phyloP scores from a whole-genome alignment of 495 filamentous ascomycete genomes.

The Symbiotaphrina buchneri region DNA sequence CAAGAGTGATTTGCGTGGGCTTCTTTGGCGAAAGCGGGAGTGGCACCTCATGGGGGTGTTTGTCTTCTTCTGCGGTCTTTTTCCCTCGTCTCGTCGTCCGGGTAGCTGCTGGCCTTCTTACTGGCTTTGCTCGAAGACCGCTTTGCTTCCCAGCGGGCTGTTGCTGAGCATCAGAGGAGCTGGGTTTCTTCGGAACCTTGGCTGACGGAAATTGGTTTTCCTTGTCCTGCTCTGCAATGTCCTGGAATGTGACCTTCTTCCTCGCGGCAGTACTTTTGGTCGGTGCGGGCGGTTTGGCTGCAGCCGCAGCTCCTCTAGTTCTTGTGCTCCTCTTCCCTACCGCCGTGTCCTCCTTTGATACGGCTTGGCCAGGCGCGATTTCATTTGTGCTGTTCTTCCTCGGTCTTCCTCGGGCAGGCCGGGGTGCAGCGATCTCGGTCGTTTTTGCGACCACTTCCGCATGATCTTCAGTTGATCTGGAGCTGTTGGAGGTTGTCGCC shows the following conservation, averaged over 20 bases:
- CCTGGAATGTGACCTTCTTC: conserved; percentile 31
- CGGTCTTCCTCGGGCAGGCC: conserved; percentile 5
- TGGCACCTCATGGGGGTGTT: neutral
- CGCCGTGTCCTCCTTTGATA: neutral
- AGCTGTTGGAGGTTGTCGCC: neutral
- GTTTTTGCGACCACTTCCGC: neutral
- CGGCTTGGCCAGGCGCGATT: neutral
- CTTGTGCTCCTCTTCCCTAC: conserved; percentile 1
- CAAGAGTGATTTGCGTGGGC: conserved; percentile 20
- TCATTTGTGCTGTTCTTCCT: conserved; percentile 1
- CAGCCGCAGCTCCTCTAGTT: conserved; percentile 1
- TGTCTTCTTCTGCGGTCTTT: conserved; percentile 8
- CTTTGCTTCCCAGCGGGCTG: conserved; percentile 9
- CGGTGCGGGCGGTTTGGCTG: neutral
- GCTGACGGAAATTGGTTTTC: conserved; percentile 9
- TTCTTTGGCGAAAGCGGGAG: conserved; percentile 32
- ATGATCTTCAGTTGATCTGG: too few species aligned
- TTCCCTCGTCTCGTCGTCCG: conserved; percentile 2
- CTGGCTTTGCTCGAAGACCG: conserved; percentile 24
- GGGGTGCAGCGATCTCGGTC: conserved; percentile 1
- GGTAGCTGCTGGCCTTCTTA: conserved; percentile 17
- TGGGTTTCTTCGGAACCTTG: conserved; percentile 8
- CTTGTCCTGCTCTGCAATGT: conserved; percentile 16
- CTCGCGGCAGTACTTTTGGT: conserved; percentile 15
- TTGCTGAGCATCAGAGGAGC: conserved; percentile 10